Evolutionary conservation across 1,284 basidiomycete genomes (phyloP).

Genomic region (Ustilago vetiveriae): DNA sequence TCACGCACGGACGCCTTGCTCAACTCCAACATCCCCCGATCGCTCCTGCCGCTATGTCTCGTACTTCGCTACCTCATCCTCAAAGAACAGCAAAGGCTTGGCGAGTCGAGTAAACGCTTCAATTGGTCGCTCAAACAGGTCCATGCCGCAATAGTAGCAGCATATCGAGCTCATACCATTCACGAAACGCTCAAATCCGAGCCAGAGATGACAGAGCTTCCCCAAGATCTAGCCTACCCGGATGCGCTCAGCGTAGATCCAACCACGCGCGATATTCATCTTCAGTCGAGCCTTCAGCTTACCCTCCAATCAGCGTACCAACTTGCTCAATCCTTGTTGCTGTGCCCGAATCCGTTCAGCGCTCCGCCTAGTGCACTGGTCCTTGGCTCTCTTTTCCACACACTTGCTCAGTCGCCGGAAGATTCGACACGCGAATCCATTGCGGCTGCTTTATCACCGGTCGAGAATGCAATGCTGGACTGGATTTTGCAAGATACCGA

Average conservation of each 20-base stretch:
- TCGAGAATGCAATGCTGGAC: slow-evolving; percentile 36
- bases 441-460: slow-evolving; percentile 3
- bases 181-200: slow-evolving; percentile 32
- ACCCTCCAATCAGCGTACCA: slow-evolving; percentile 34
- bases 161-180: slow-evolving; percentile 14
- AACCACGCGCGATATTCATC: slow-evolving; percentile 40
- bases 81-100: slow-evolving; percentile 30
- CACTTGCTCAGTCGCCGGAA: slow-evolving; percentile 19
- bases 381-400: slow-evolving; percentile 39
- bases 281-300: slow-evolving; percentile 38
- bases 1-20: slow-evolving; percentile 16
- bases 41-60: slow-evolving; percentile 35
- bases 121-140: slow-evolving; percentile 48
- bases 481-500: slow-evolving; percentile 40
- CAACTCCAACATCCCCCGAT: slow-evolving; percentile 8
- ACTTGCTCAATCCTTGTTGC: slow-evolving; percentile 39
- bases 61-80: slow-evolving; percentile 44
- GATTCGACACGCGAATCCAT: slow-evolving; percentile 18
- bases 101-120: slow-evolving; percentile 38
- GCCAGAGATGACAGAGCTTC: slow-evolving; percentile 16
- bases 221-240: slow-evolving; percentile 12
- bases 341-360: slow-evolving; percentile 31
- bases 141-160: slow-evolving; percentile 29
- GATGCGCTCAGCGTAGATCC: slow-evolving; percentile 26
- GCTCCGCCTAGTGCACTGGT: slow-evolving; percentile 37